Evolutionary conservation across 2,329 filamentous ascomycete species (phyloP), one percentile per base, ranked within the genome.

Genomic region (Xylariomycetidae sp.): DNA sequence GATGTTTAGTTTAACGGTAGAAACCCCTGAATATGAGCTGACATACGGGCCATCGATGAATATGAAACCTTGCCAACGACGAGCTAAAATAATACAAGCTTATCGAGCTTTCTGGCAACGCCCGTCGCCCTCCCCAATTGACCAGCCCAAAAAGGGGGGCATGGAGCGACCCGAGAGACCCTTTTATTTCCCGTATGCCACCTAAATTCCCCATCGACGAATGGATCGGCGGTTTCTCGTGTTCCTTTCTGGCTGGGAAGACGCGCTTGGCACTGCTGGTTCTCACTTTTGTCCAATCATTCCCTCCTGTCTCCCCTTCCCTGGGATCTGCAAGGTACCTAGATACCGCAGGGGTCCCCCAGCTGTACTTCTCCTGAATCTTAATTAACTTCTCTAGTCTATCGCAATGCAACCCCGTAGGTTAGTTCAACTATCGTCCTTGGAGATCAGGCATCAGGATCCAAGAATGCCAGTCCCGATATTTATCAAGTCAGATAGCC

Each of bases 351-450:
- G 38, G 49, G 48, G 41, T 44, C 29, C 26, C 23, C 18, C 29
- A 23, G 13, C 30, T 30, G 38, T 25, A 44, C 38, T 40, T 39
- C 31, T 41, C 45, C 42, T 49, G 45, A 40, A 37, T 36, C 42
- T 44, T n/a, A n/a, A n/a, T n/a, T n/a, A n/a, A n/a, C n/a, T n/a
- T n/a, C n/a, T n/a, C n/a, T n/a, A n/a, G n/a, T n/a, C n/a, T n/a
- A n/a, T 31, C 38, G 43, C 38, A 36, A 42, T 46, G 42, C 33
- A 40, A 41, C 44, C 35, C 45, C 36, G 37, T 28, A 37, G 36
- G 16, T 33, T 25, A 33, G 29, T 32, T 33, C 15, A 15, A 25
- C 17, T 22, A n/a, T n/a, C n/a, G n/a, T n/a, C n/a, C n/a, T n/a
- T n/a, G n/a, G n/a, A n/a, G n/a, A n/a, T n/a, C n/a, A n/a, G n/a